These are phyloP conservation scores for Ilyonectria robusta DNA, from an alignment of 2,329 filamentous ascomycete species.

Conservation along the genomic window DNA sequence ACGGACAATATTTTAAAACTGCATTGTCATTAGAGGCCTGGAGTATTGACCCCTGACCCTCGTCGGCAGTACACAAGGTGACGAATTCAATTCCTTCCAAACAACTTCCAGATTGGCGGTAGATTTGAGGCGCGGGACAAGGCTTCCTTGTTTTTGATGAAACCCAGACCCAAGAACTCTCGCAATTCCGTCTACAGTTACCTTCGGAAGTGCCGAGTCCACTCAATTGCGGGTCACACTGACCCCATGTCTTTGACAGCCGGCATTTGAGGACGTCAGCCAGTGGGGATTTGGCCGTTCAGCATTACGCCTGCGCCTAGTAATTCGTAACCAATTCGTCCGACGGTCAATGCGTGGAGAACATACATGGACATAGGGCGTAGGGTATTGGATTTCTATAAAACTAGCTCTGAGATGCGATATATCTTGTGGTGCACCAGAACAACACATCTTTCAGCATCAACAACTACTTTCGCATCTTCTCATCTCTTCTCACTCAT, in stretches of 20 bases:
- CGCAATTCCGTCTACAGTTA: background rate
- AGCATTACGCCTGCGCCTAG: slow-evolving; percentile 8
- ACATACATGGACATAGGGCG: background rate
- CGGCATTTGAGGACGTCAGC: slow-evolving; percentile 7
- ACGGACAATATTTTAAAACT: background rate
- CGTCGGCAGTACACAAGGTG: background rate
- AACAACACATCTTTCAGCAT: background rate
- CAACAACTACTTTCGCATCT: background rate
- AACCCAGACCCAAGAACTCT: background rate
- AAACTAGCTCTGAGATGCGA: background rate
- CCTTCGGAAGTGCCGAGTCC: background rate
- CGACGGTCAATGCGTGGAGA: background rate
- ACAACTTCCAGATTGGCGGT: background rate
- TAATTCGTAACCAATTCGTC: background rate
- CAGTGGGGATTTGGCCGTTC: slow-evolving; percentile 13
- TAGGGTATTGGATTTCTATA: background rate
- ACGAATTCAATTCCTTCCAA: background rate
- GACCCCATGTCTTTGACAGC: background rate
- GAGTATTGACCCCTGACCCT: background rate
- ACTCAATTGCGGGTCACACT: background rate
- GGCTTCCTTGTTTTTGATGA: background rate
- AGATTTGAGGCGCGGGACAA: background rate
- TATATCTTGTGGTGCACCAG: background rate
- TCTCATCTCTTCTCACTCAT: background rate
- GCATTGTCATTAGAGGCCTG: background rate